Percentiles rank a stretch among this genome's conserved stretches.
Conservation (phyloP, 2,329 filamentous ascomycete genomes). For the Neophaeococcomyces mojaviensis region DNA sequence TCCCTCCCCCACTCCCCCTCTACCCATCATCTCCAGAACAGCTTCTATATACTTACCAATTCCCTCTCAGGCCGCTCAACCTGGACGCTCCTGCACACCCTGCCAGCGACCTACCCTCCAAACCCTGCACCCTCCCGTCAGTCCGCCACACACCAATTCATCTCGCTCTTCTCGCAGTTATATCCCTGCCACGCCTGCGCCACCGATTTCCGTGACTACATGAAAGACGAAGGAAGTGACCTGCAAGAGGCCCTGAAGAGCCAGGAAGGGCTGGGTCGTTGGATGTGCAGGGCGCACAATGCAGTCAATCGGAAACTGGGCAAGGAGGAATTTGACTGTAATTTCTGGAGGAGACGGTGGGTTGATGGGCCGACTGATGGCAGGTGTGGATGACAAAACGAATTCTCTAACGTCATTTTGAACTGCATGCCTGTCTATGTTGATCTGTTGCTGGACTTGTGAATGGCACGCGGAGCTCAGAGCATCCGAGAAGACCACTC, state of each 20-base stretch:
- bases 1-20: too few species aligned
- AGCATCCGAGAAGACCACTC: too few species aligned
- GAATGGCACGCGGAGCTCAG: too few species aligned
- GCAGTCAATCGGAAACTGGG: conserved; percentile 64
- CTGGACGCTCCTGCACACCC: conserved; percentile 89
- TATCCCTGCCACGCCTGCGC: conserved; percentile 97
- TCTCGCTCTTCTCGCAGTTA: conserved; percentile 71
- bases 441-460: neutral
- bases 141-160: conserved; percentile 67
- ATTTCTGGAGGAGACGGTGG: conserved; percentile 89
- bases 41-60: too few species aligned
- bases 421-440: too few species aligned
- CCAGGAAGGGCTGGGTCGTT: conserved; percentile 40
- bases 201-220: conserved; percentile 79
- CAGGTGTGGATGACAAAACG: conserved; percentile 55
- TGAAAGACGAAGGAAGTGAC: conserved; percentile 58
- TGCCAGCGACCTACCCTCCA: conserved; percentile 78
- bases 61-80: conserved; percentile 76
- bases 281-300: conserved; percentile 47
- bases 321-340: conserved; percentile 85
- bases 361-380: conserved; percentile 73
- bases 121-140: conserved; percentile 62
- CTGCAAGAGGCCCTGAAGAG: conserved; percentile 46
- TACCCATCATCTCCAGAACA: too few species aligned
- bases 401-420: too few species aligned